Evolutionary conservation across 1,139 yeast genomes (phyloP).

Genomic region (Debaryomyces coudertii): DNA sequence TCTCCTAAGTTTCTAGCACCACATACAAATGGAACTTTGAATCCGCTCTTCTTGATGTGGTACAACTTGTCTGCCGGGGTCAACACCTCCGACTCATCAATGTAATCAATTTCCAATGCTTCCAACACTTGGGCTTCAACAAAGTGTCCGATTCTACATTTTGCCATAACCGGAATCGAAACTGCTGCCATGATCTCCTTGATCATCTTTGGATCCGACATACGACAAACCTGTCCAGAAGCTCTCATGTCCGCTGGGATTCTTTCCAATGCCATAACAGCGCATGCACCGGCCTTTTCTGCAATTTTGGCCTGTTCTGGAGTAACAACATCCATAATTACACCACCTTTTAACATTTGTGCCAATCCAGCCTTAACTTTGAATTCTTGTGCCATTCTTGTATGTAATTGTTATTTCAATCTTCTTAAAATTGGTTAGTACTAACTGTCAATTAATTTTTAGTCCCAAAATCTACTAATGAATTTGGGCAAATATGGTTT

Average conservation of each 20-base stretch:
- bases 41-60: slow-evolving; percentile 66
- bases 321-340: slow-evolving; percentile 57
- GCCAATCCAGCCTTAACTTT: slow-evolving; percentile 81
- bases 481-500: neutral
- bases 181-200: slow-evolving; percentile 74
- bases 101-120: slow-evolving; percentile 74
- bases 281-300: slow-evolving; percentile 86
- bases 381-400: slow-evolving; percentile 45
- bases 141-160: slow-evolving; percentile 81
- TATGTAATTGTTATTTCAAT: neutral
- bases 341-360: slow-evolving; percentile 80
- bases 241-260: slow-evolving; percentile 89
- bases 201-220: slow-evolving; percentile 87
- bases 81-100: slow-evolving; percentile 83
- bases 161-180: slow-evolving; percentile 84
- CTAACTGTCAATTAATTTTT: neutral
- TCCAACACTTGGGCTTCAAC: slow-evolving; percentile 84
- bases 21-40: slow-evolving; percentile 81
- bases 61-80: slow-evolving; percentile 76
- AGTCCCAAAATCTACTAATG: neutral
- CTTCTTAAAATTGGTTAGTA: neutral
- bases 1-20: slow-evolving; percentile 87
- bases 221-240: slow-evolving; percentile 82
- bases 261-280: slow-evolving; percentile 87
- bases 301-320: slow-evolving; percentile 62